Evolutionary conservation across 441 rosid species (phyloP), one percentile per base, ranked within the genome.

Genomic region (Erodium moschatum): DNA sequence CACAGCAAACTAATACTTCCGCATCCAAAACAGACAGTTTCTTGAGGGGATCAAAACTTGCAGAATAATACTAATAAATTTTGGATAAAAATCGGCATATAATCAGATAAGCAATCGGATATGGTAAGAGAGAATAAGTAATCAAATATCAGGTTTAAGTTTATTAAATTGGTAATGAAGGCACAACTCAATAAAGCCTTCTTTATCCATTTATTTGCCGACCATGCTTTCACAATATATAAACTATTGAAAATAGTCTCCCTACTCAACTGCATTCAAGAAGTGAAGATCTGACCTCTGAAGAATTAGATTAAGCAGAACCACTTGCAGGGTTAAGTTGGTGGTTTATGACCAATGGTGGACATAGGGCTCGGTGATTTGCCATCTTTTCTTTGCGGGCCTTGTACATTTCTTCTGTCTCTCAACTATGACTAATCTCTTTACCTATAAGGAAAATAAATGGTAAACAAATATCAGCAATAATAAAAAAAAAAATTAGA

Each of bases 381-480:
- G 84, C 88, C 61, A 73, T 80, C 20, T 85, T 89, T 66, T 85
- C 80, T 78, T 90, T 90, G 7, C 97, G 97, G 56, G 96, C 95
- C 73, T 83, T 84, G 70, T 81, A 85, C 99, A 87, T 90, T 77
- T 94, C 99, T 79, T 90, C 97, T 0, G 99, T 94, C 79, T 94
- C 79, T 94, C 99, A 67, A 90, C 70, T 66, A 82, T 91, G 21
- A 91, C 82, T 82, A 94, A 77, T 74, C 99, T 85, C 76, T 94
- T 94, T 8, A 91, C 97, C 97, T 91, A 73, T 8, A 12, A 50
- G 19, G 6, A n/a, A n/a, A 50, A 2, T 50, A 50, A 6, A 42
- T 42, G 48, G 48, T 42, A 0, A 50, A 2, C n/a, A n/a, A 65
- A 15, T 67, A 75, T 56, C 56, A 67, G 13, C 65, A 58, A n/a